Base-by-base conservation (phyloP, 2,329 filamentous ascomycete species). In the Trichoderma semiorbis region DNA sequence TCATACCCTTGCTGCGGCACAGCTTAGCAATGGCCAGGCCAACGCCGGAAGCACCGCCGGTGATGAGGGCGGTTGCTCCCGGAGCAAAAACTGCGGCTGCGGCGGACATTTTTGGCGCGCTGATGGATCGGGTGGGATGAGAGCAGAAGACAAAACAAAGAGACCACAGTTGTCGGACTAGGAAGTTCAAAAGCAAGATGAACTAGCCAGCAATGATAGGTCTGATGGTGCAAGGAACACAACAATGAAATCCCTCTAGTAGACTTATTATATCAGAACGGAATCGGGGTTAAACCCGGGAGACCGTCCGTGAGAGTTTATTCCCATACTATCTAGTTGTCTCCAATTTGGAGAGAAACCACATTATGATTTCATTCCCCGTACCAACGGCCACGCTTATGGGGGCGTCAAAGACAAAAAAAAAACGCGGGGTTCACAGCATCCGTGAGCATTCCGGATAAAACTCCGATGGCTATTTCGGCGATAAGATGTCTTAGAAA, bases 31-130 rank as follows among this genome's bases (percentile, higher is more conserved):
- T 87, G 0, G 93, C 91, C 39, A 93, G 88, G 5, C 93, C 93
- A 72, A 96, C 91, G 24, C 93, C 93, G 4, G 90, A 92, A 2
- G 92, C 92, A 21, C 89, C 93, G 73, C 93, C 93, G 0, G 92
- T 95, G 79, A 97, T 94, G 63, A 97, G 85, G 67, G 93, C 93
- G 60, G 72, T 70, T 8, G 74, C 75, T 12, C 72, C 73, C 18
- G 74, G 16, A 55, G 71, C 63, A 63, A 76, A 76, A 24, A 74
- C 73, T 62, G 72, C 73, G 24, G 72, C 39, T 64, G 75, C 72
- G 43, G 62, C 62, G 39, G 69, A 57, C 68, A 70, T 71, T 66
- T 57, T 63, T 43, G 39, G 39, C 18, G 21, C 32, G 47, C 50
- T 47, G 47, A 26, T n/a, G 66, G 36, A 16, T 32, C n/a, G 39